Base-by-base conservation (phyloP, 805 yeast genomes). In the Myxozyma udenii region DNA sequence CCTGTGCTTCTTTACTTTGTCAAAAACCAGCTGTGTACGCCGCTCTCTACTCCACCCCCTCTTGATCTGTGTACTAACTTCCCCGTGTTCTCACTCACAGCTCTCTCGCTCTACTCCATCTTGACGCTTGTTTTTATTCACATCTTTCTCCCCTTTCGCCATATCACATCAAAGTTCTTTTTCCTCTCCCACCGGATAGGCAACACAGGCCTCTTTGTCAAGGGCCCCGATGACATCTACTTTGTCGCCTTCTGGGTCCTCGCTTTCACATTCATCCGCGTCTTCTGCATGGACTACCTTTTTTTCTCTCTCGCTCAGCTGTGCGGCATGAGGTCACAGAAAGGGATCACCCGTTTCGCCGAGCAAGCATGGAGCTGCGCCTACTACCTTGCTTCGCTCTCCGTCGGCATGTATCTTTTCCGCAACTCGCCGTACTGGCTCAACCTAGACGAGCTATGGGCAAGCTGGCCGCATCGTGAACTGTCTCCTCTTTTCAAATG, bases 291-390 rank as follows among this genome's bases (percentile, higher is more conserved):
- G 82, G 74, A 76, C 46, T 77, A 70, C 57, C 58, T 79, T 7
- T 74, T 85, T 44, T 73, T 71, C 48, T 88, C 90, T 18, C 62
- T 81, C 43, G 87, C 87, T 26, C 41, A 33, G 4, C 1, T 59
- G 58, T 24, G 48, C 42, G 71, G 77, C 22, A 79, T 85, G 44
- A 67, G 67, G 36, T 68, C 75, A 1, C 66, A 65, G 14, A 82
- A 80, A 61, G 78, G 84, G 0, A 71, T 74, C 21, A 78, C 78
- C 50, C 76, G 96, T 51, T 88, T 86, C 64, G 85, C 87, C 50
- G 96, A 88, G 68, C 96, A 88, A 72, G 82, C 87, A 45, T 89
- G 96, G 96, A 73, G 79, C 30, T 66, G 79, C 16, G 62, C 78
- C 4, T 86, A 85, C 66, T 86, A 80, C 70, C 60, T 76, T 4